Base-by-base conservation (phyloP, 2,329 filamentous ascomycete genomes). In the Ilyonectria sp. region DNA sequence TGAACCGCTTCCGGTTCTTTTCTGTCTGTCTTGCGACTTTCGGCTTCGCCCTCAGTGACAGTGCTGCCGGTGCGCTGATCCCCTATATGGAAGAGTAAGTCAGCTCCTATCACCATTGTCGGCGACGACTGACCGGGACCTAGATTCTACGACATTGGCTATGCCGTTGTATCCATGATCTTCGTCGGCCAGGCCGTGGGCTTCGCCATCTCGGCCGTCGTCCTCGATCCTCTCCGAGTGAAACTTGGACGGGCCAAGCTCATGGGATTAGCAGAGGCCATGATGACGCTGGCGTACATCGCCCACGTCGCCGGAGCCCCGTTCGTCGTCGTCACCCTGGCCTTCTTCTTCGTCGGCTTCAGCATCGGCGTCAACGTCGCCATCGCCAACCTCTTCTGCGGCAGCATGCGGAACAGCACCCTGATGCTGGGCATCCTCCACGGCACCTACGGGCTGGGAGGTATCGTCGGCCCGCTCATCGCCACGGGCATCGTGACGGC, bases 131-230 rank as follows among this genome's bases (percentile, higher is more conserved):
- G 4, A 31, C 2, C 3, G 10, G 13, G 13, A n/a, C 3, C 8
- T 52, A 89, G 86, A 50, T 79, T 92, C 74, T 97, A 95, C 76
- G 72, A 85, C 65, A 93, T 96, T 63, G 91, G 91, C 47, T 95
- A 96, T 78, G 92, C 90, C 2, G 81, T 94, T 9, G 92, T 96
- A 3, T 95, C 94, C 2, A 83, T 95, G 43, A 93, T 97, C 75
- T 97, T 96, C 82, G 87, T 96, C 33, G 89, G 91, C 50, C 93
- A 93, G 73, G 93, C 94, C 0, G 71, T 91, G 5, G 94, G 94
- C 17, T 97, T 94, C 81, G 90, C 97, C 75, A 79, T 86, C 13
- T 91, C 92, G 1, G 93, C 93, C 1, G 87, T 91, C 43, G 85
- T 92, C 68, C 87, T 92, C n/a, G 91, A 94, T 74, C 79, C 82